Conservation (phyloP, 2,329 filamentous ascomycete genomes). For the Coniosporium tulheliwenetii region DNA sequence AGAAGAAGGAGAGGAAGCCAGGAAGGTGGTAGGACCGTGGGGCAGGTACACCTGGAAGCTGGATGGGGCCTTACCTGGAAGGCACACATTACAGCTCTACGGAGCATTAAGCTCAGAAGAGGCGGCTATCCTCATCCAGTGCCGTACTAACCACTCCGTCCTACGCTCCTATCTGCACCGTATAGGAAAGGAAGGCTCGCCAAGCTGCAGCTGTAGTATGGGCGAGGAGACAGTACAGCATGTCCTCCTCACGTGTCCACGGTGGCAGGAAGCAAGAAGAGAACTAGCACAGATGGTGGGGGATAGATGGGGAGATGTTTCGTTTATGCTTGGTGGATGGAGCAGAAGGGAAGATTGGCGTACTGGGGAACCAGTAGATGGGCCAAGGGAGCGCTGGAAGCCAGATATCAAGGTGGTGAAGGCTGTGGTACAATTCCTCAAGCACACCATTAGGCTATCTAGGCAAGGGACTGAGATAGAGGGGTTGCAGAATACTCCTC, state of each 20-base stretch:
- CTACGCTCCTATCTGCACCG: no score
- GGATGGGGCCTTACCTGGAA: no score
- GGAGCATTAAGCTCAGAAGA: neutral
- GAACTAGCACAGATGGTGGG: neutral
- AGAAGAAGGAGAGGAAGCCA: no score
- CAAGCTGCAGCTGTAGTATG: neutral
- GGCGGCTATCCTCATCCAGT: no score
- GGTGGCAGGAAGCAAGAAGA: no score
- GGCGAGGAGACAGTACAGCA: neutral
- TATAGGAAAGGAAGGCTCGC: neutral
- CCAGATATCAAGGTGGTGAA: no score
- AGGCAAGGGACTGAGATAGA: neutral
- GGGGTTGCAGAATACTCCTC: neutral
- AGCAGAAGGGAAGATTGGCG: neutral
- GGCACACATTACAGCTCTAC: no score
- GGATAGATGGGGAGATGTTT: neutral
- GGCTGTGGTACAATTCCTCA: neutral
- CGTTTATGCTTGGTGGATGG: slow-evolving; percentile 1
- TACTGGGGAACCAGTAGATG: neutral
- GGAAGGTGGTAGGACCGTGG: no score
- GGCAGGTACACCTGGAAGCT: no score
- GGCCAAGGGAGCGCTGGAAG: no score
- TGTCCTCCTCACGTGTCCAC: no score
- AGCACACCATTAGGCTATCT: neutral
- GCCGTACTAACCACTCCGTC: no score